A percentile compares a stretch with the other conserved stretches of the same genome.
These are phyloP conservation scores for Fusarium sp. DNA, from an alignment of 2,329 filamentous ascomycete genomes.

Conservation along the genomic window DNA sequence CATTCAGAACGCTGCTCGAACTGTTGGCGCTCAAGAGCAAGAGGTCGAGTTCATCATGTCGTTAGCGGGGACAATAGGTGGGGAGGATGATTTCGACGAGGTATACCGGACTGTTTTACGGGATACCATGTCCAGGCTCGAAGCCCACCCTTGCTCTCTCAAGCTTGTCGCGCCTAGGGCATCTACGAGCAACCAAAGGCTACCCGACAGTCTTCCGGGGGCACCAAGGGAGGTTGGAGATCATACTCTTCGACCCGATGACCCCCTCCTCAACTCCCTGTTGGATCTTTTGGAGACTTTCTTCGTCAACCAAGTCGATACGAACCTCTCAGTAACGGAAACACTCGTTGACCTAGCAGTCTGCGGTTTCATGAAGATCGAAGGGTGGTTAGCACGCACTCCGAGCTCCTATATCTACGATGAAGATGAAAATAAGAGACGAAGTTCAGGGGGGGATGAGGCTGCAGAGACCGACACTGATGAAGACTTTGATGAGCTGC, in stretches of 20 bases:
- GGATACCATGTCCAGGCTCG: constrained; percentile 75
- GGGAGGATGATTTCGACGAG: constrained; percentile 76
- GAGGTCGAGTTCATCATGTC: constrained; percentile 78
- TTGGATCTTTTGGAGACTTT: constrained; percentile 81
- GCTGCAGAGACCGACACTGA: constrained; percentile 35
- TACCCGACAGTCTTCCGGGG: constrained; percentile 68
- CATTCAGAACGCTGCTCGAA: constrained; percentile 67
- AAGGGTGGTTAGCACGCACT: constrained; percentile 88
- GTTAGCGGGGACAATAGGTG: constrained; percentile 75
- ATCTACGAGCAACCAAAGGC: constrained; percentile 65
- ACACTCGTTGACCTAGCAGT: constrained; percentile 83
- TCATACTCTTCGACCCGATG: constrained; percentile 71
- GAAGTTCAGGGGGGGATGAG: constrained; percentile 15
- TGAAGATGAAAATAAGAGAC: constrained; percentile 51
- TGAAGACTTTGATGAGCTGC: constrained; percentile 34
- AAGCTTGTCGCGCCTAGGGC: constrained; percentile 72
- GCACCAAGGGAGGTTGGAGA: constrained; percentile 69
- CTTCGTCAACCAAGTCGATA: constrained; percentile 90
- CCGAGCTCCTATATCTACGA: constrained; percentile 68
- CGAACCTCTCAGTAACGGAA: constrained; percentile 88
- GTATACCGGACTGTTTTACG: constrained; percentile 77
- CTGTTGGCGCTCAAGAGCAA: constrained; percentile 77
- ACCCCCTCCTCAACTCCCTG: constrained; percentile 72
- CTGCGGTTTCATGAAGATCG: constrained; percentile 85
- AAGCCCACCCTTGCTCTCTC: constrained; percentile 78